phyloP scores from a whole-genome alignment of 176 grass and related monocot genomes.

The Chloris gayana region DNA sequence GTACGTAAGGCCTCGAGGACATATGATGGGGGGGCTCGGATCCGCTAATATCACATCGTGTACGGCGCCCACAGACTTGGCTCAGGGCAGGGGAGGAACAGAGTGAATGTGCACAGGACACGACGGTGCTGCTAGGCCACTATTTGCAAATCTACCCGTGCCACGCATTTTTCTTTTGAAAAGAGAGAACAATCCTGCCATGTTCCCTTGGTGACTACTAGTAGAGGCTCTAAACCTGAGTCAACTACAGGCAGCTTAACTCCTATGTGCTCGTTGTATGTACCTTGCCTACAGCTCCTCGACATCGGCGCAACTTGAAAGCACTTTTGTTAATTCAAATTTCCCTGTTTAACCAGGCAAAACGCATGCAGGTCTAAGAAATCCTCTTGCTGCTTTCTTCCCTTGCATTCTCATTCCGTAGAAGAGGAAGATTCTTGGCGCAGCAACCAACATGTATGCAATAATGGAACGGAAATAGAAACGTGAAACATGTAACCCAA shows the following conservation, averaged over 20 bases:
- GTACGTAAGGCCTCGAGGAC: not conserved
- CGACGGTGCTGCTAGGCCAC: not conserved
- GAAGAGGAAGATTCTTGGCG: slow-evolving; percentile 26
- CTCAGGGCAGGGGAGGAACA: slow-evolving; percentile 5
- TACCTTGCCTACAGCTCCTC: slow-evolving; percentile 3
- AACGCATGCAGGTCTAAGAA: not conserved
- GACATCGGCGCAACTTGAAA: not conserved
- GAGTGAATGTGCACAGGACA: not conserved
- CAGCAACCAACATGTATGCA: not conserved
- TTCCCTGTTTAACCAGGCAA: slow-evolving; percentile 23
- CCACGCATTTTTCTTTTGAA: not conserved
- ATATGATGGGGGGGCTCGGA: slow-evolving; percentile 12
- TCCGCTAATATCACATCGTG: slow-evolving; percentile 44
- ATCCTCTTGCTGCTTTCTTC: not conserved
- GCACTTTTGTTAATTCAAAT: not conserved
- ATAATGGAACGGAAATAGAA: not conserved
- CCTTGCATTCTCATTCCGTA: not conserved
- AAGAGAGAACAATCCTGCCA: not conserved
- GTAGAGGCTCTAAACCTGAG: slow-evolving; percentile 31
- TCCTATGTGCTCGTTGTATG: no score
- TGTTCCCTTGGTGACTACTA: slow-evolving; percentile 20
- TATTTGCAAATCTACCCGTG: not conserved
- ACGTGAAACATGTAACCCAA: not conserved
- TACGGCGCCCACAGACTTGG: slow-evolving; percentile 20
- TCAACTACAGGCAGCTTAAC: slow-evolving; percentile 7